Conservation (phyloP, 2,329 filamentous ascomycete genomes). For the Huntiella moniliformis region DNA sequence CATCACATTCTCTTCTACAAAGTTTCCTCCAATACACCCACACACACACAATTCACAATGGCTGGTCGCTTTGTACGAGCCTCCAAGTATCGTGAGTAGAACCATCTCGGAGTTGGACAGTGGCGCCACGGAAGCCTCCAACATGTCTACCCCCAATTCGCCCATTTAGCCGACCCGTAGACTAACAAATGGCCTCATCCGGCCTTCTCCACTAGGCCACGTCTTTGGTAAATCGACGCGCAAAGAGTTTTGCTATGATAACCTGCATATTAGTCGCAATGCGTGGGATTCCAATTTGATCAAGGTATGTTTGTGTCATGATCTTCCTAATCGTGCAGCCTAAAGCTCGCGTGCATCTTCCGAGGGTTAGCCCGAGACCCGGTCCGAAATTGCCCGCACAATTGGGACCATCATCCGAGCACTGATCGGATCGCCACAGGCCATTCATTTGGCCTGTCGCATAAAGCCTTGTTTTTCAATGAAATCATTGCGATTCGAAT, state of each 20-base stretch:
- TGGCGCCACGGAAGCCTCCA: background rate
- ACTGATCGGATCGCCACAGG: no score
- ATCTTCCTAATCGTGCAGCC: no score
- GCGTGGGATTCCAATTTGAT: slow-evolving; percentile 98
- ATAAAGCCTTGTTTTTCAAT: no score
- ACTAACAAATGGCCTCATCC: background rate
- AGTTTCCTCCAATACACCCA: background rate
- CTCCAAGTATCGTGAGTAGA: slow-evolving; percentile 46
- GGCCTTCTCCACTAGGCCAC: slow-evolving; percentile 47
- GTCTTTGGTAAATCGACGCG: slow-evolving; percentile 90
- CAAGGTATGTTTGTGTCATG: slow-evolving; percentile 44
- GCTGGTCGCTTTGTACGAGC: slow-evolving; percentile 47
- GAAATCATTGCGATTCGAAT: no score
- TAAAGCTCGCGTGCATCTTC: background rate
- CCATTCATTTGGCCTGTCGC: no score
- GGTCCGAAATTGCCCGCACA: no score
- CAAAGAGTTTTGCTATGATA: slow-evolving; percentile 98
- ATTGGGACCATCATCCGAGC: no score
- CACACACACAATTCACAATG: slow-evolving; percentile 23
- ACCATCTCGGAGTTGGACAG: no score
- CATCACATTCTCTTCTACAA: no score
- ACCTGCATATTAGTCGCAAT: slow-evolving; percentile 91
- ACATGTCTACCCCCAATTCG: background rate
- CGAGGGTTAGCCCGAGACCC: no score
- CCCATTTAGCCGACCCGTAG: slow-evolving; percentile 10